Base-by-base conservation (phyloP, 345 rosid species). In the Excoecaria cochinchinensis region DNA sequence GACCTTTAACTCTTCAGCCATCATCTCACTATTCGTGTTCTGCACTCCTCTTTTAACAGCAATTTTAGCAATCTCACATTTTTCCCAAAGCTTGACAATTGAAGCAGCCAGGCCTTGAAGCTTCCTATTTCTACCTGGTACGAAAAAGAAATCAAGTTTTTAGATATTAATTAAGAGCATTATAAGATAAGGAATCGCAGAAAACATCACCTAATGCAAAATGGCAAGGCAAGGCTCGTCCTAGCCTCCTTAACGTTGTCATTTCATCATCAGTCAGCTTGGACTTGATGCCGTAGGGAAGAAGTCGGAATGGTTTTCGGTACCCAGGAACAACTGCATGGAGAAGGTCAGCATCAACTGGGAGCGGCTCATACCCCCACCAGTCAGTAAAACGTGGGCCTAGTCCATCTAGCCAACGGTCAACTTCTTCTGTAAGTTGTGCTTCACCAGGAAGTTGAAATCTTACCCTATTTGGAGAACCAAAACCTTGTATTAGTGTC, bases 321-420 rank as follows among this genome's bases (percentile, higher is more conserved):
- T 88, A 91, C 36, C 91, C 93, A 62, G 94, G 89, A 62, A 95
- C 81, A 74, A 86, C 21, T 16, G 92, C 97, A 63, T 98, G 98
- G 40, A 95, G 85, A 76, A 95, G 92, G 83, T 95, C 97, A 81
- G 91, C 98, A 83, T 92, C 98, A 55, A 95, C 86, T 25, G 99
- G 99, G 44, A 87, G 86, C 25, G 99, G 99, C 60, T 92, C 95
- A 81, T 89, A 92, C 46, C 95, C 99, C 99, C 98, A 91, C 98
- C 98, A 92, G 68, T 91, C 98, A 39, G 84, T 80, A 80, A 84
- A 95, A 39, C 99, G 88, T 36, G 99, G 99, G 71, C 98, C 98
- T 76, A 95, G 75, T 72, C 97, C 98, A 69, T 92, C 92, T 78
- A 95, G 84, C 82, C 92, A 85, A 63, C 81, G 70, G 71, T 95